Percentiles rank a stretch among this genome's conserved stretches.
These are phyloP conservation scores for Venturia asperata DNA, from an alignment of 2,329 filamentous ascomycete species.

Conservation along the genomic window DNA sequence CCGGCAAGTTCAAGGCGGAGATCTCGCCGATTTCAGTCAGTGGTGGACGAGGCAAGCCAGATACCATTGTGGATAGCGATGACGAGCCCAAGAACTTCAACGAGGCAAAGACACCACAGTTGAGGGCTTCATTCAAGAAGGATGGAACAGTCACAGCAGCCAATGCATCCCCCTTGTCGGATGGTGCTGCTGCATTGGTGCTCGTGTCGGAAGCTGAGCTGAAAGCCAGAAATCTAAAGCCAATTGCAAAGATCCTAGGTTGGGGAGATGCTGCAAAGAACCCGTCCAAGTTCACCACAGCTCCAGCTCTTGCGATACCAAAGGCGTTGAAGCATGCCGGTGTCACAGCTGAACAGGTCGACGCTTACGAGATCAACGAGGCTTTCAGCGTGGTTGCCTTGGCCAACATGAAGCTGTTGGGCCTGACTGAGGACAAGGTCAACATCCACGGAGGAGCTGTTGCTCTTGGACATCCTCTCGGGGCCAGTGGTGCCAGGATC, in stretches of 20 bases:
- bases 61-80: conserved; percentile 71
- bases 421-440: conserved; percentile 73
- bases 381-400: conserved; percentile 95
- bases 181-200: conserved; percentile 86
- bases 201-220: conserved; percentile 91
- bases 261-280: conserved; percentile 93
- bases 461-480: conserved; percentile 90
- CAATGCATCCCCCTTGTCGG: conserved; percentile 93
- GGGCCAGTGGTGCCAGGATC: conserved; percentile 89
- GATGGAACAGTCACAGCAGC: conserved; percentile 88
- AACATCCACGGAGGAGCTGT: conserved; percentile 95
- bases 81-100: conserved; percentile 89
- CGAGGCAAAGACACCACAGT: conserved; percentile 43
- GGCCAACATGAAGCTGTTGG: conserved; percentile 90
- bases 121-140: conserved; percentile 72
- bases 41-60: conserved; percentile 83
- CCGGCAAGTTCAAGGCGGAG: conserved; percentile 73
- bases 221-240: conserved; percentile 84
- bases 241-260: conserved; percentile 91
- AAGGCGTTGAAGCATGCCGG: conserved; percentile 96
- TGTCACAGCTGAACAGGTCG: conserved; percentile 67
- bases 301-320: conserved; percentile 87
- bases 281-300: conserved; percentile 92
- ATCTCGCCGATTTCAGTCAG: conserved; percentile 85
- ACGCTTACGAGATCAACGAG: conserved; percentile 99